Evolutionary conservation across 768 basidiomycete species (phyloP), one percentile per base, ranked within the genome.

Genomic region (Phlebiopsis gigantea): DNA sequence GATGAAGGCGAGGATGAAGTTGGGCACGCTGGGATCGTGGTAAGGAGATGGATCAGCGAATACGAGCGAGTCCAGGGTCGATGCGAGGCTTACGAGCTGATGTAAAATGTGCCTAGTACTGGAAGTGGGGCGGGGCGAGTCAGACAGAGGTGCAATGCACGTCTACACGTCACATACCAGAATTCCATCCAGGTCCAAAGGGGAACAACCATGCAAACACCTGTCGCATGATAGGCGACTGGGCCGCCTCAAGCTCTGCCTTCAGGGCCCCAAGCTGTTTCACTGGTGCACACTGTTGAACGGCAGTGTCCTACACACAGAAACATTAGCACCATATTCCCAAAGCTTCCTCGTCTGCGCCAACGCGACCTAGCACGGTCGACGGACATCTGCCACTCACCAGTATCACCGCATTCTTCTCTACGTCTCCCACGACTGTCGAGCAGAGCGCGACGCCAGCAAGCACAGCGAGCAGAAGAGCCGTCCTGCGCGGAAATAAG

Each of bases 1-100:
- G 63, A 96, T 95, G 68, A 95, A 93, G 5, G 90, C 90, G 52
- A 97, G 87, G 61, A 97, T 93, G 64, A 97, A 90, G 73, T 97
- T 97, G 48, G 93, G 93, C 56, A 95, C 83, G 34, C 92, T 94
- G 67, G 59, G 46, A 25, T 22, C 30, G 58, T 42, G 12, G 19
- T 31, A 57, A 44, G 24, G 31, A 28, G 42, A 29, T 17, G 44
- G 44, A 53, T 39, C 34, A 39, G 34, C 34, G 34, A 39, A 9
- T 22, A 31, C 30, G 17, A 48, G 47, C 17, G 30, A n/a, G 21
- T 39, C 28, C 43, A 30, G 45, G 17, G 39, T 34, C 5, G 31
- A 30, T 47, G 59, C 14, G 53, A 17, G 48, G 81, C 90, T 67
- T 69, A 94, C 93, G 92, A 95, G 78, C 90, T 93, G 73, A 95